Base-by-base conservation (phyloP, 495 filamentous ascomycete genomes). In the Podospora fimiseda region DNA sequence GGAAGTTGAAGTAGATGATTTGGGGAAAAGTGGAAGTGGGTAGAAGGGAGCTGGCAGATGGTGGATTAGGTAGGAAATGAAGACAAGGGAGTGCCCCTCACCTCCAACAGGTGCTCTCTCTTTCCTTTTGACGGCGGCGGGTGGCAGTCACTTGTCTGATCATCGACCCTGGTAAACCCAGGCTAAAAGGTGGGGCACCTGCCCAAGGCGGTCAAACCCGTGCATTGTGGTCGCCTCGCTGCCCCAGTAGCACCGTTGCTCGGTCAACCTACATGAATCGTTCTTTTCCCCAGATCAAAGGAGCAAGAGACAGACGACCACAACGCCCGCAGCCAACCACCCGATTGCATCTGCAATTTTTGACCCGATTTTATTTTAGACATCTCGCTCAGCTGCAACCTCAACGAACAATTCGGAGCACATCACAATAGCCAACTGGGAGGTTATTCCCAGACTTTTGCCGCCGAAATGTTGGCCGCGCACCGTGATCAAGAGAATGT, bases 401-500 rank as follows among this genome's bases (percentile, higher is more conserved):
- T 9, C 2, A n/a, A 41, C 18, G 52, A 30, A 14, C 20, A 41
- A 38, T 16, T 46, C 11, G 21, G 36, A 39, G 27, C 14, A 22
- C 16, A 30, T n/a, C 9, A 39, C 14, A 51, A 48, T 33, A 14
- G 46, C 52, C 46, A 57, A 39, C 36, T 43, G 56, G 48, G 51
- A 61, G 49, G 54, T 51, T 1, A 43, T 51, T 37, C 51, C 45
- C 52, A 53, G 20, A 47, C 37, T 19, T 37, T 43, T 42, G 13
- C 49, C 42, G 56, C 59, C 50, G 66, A 63, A 21, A 90, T 95
- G 86, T 71, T 96, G 66, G 87, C 90, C 20, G 78, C 85, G 57
- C 81, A 66, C 44, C 67, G 60, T 59, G 87, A 95, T 71, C 91
- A 97, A 70, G 93, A 98, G 70, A 98, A 98, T 69, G 80, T 75